These are phyloP conservation scores for Macaranga tanarius DNA, from an alignment of 441 rosid species.

Conservation along the genomic window DNA sequence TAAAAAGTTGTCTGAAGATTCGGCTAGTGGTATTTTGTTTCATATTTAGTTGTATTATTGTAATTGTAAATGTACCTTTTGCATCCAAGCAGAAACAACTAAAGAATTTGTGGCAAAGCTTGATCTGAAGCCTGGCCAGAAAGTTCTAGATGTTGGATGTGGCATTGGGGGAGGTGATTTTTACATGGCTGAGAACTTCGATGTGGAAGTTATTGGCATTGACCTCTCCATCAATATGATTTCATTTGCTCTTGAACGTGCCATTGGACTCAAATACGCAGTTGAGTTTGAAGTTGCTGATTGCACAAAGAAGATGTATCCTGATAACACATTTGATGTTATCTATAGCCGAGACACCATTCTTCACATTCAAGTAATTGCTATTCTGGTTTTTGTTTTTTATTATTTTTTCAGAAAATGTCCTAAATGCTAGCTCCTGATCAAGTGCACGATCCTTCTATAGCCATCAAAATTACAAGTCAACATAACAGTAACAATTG, in stretches of 20 bases:
- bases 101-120: slow-evolving; percentile 89
- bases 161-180: slow-evolving; percentile 99
- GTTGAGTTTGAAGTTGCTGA: slow-evolving; percentile 98
- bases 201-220: slow-evolving; percentile 83
- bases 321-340: slow-evolving; percentile 75
- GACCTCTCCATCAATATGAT: slow-evolving; percentile 96
- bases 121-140: slow-evolving; percentile 85
- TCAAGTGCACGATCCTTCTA: neutral
- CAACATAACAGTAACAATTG: too few species aligned
- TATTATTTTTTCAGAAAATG: neutral
- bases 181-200: slow-evolving; percentile 89
- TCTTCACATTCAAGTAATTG: slow-evolving; percentile 75
- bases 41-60: neutral
- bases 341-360: slow-evolving; percentile 96
- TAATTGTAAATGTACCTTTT: slow-evolving; percentile 13
- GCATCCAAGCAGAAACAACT: slow-evolving; percentile 67
- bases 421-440: too few species aligned
- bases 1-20: neutral
- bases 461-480: neutral
- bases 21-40: neutral
- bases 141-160: slow-evolving; percentile 97
- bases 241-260: slow-evolving; percentile 89
- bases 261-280: slow-evolving; percentile 82
- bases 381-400: neutral
- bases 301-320: slow-evolving; percentile 80